A percentile compares a stretch with the other conserved stretches of the same genome.
Conservation (phyloP, 257 asterid species). For the Galeopsis tetrahit region DNA sequence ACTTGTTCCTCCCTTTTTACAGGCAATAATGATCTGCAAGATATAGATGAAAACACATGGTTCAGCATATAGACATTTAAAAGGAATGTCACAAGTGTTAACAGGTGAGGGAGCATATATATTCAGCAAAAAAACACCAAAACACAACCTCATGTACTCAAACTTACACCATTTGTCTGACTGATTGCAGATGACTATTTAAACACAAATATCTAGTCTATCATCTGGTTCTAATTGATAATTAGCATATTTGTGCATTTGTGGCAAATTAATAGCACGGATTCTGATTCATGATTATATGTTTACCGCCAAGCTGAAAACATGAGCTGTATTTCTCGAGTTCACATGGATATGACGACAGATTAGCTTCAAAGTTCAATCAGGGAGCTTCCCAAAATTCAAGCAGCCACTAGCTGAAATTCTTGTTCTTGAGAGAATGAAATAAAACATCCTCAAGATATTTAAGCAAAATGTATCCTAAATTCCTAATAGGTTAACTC, state of each 20-base stretch:
- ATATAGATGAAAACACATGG: constrained; percentile 10
- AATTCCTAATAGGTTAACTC: background rate
- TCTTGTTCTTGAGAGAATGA: background rate
- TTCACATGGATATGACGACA: constrained; percentile 7
- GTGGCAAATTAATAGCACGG: background rate
- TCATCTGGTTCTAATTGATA: constrained; percentile 2
- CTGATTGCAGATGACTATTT: background rate
- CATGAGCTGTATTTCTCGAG: background rate
- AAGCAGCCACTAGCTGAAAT: background rate
- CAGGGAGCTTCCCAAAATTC: background rate
- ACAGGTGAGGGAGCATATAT: background rate
- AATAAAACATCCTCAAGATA: background rate
- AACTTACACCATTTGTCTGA: background rate
- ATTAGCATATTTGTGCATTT: constrained; percentile 5
- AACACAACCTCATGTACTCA: background rate
- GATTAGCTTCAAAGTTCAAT: constrained; percentile 5
- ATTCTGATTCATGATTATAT: constrained; percentile 1
- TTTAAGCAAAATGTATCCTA: constrained; percentile 8
- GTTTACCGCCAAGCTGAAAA: background rate
- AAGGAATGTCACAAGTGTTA: background rate
- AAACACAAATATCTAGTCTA: background rate
- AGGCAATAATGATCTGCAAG: constrained; percentile 89
- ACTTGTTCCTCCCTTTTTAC: constrained; percentile 97
- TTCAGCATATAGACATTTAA: constrained; percentile 1
- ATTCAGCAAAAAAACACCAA: background rate